phyloP scores from a whole-genome alignment of 345 rosid species.

The Lumnitzera littorea region DNA sequence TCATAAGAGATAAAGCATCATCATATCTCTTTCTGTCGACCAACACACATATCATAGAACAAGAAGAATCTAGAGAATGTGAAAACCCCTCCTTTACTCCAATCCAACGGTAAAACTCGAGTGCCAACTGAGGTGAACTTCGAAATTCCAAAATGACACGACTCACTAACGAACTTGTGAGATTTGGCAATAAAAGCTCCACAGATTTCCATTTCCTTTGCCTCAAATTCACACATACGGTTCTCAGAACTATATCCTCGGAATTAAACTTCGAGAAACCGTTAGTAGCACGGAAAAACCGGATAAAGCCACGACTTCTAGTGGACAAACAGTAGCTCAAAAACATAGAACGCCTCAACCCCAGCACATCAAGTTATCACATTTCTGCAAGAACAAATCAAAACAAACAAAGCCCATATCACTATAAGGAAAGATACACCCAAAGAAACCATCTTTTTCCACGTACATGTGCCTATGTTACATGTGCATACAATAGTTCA shows the following conservation, averaged over 20 bases:
- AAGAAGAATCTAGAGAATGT: constrained; percentile 31
- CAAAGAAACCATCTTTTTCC: no score
- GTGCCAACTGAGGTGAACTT: constrained; percentile 45
- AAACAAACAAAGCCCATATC: no score
- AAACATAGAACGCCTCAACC: constrained; percentile 17
- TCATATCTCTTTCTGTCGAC: constrained; percentile 38
- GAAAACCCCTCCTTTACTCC: constrained; percentile 17
- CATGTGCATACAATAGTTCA: no score
- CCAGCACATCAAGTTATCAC: no score
- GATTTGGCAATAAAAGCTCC: constrained; percentile 31
- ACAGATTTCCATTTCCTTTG: constrained; percentile 58
- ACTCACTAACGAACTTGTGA: constrained; percentile 33
- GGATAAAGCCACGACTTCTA: constrained; percentile 17
- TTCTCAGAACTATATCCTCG: constrained; percentile 43
- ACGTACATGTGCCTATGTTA: no score
- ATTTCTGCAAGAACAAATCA: no score
- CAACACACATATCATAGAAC: constrained; percentile 43
- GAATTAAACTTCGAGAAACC: constrained; percentile 26
- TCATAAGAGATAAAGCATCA: constrained; percentile 37
- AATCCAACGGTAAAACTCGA: constrained; percentile 53
- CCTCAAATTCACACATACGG: constrained; percentile 47
- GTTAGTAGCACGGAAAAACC: constrained; percentile 39
- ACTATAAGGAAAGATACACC: no score
- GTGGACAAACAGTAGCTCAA: constrained; percentile 19
- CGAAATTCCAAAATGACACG: constrained; percentile 44